These are phyloP conservation scores for Citropsis articulata DNA, from an alignment of 345 rosid genomes.

Conservation along the genomic window DNA sequence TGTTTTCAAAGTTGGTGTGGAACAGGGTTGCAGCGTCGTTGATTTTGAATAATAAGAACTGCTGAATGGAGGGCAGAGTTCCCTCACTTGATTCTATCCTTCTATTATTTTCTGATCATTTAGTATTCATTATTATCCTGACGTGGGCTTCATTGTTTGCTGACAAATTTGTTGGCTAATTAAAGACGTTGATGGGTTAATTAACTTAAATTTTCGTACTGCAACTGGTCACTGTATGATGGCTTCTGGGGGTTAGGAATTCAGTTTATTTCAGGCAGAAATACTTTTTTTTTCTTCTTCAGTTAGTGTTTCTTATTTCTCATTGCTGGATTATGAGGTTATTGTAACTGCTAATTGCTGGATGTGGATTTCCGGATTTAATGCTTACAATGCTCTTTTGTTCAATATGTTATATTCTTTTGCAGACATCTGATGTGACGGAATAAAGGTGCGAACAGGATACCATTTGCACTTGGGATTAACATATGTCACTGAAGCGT, in stretches of 20 bases:
- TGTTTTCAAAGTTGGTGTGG: neutral
- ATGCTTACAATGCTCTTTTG: neutral
- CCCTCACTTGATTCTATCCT: neutral
- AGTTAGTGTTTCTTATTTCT: neutral
- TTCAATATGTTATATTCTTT: neutral
- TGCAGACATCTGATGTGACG: neutral
- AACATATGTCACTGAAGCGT: conserved; percentile 10
- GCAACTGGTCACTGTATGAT: neutral
- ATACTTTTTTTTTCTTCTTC: neutral
- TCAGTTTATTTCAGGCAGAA: neutral
- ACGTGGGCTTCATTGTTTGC: neutral
- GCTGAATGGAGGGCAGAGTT: neutral
- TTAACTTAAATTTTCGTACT: neutral
- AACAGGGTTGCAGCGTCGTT: neutral
- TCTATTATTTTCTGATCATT: neutral
- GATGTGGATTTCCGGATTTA: neutral
- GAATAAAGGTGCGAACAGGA: neutral
- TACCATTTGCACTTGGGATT: conserved; percentile 11
- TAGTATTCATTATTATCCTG: neutral
- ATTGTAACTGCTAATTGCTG: neutral
- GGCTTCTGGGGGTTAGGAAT: neutral
- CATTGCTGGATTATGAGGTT: neutral
- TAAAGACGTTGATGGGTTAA: neutral
- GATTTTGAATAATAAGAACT: neutral
- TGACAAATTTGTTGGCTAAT: neutral